Percentiles rank a stretch among this genome's conserved stretches.
These are phyloP conservation scores for Ascomycota sp. DNA, from an alignment of 2,329 filamentous ascomycete genomes.

Conservation along the genomic window DNA sequence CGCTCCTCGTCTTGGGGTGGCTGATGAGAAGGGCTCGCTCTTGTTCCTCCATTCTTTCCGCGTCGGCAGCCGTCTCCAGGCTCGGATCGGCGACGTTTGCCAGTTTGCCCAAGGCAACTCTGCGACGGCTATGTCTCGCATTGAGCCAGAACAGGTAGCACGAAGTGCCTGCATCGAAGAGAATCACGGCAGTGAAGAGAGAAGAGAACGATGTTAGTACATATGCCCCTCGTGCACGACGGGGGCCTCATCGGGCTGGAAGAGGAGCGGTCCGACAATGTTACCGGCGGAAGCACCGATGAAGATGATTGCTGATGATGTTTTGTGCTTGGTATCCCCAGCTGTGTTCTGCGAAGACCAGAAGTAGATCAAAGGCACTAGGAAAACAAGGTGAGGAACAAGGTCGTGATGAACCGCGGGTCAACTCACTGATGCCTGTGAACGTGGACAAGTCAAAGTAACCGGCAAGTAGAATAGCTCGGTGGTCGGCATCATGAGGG, in stretches of 20 bases:
- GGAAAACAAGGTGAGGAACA: conserved; percentile 3
- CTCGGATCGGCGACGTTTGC: conserved; percentile 37
- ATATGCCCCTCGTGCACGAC: conserved; percentile 27
- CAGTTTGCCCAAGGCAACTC: conserved; percentile 38
- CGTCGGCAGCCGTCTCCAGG: conserved; percentile 28
- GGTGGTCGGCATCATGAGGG: conserved; percentile 22
- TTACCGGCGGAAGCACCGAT: conserved; percentile 46
- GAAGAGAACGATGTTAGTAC: conserved; percentile 39
- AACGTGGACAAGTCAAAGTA: conserved; percentile 40
- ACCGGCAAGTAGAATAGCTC: conserved; percentile 29
- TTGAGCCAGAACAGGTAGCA: conserved; percentile 33
- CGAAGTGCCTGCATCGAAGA: conserved; percentile 22
- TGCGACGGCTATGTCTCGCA: conserved; percentile 27
- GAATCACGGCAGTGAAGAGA: conserved; percentile 37
- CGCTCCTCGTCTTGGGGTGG: no score
- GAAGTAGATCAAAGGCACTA: conserved; percentile 35
- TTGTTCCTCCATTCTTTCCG: conserved; percentile 14
- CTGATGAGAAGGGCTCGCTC: no score
- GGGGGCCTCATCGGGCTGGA: conserved; percentile 28
- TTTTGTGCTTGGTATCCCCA: conserved; percentile 50
- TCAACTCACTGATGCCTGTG: conserved; percentile 16
- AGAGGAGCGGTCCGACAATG: conserved; percentile 43
- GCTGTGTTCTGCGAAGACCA: conserved; percentile 44
- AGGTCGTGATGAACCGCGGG: background rate
- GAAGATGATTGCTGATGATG: conserved; percentile 42